Base-by-base conservation (phyloP, 2,329 filamentous ascomycete genomes). In the Chaetomium globosum region DNA sequence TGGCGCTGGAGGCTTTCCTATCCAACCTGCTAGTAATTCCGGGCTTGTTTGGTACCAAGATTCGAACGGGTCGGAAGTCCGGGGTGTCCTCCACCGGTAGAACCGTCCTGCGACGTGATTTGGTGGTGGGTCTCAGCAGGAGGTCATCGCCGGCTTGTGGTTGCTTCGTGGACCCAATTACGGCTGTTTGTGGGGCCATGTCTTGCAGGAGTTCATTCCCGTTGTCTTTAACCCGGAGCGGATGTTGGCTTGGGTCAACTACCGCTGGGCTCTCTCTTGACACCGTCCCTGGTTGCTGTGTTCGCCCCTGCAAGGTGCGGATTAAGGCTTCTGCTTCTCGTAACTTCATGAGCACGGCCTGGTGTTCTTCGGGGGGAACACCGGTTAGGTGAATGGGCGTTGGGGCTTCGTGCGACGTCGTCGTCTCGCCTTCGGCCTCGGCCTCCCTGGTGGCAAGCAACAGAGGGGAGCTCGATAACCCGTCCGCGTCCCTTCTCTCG, bases 321-420 rank as follows among this genome's bases (percentile, higher is more conserved):
- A 55, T 36, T 21, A 55, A 36, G 3, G 53, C 53, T 31, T 55
- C 53, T 21, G 30, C n/a, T 55, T 55, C 31, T 39, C 53, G 53
- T n/a, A 55, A 33, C 31, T 55, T 21, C 53, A 13, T 39, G n/a
- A 55, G 30, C 19, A 55, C 53, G 19, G 53, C 53, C 10, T 55
- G 31, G n/a, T 55, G 53, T 33, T 55, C 53, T 23, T 55, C 30
- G 19, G 31, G 6, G 7, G 53, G 21, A 13, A 55, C 31, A 10
- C 30, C n/a, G 19, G 4, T 8, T 2, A 16, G 52, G 1, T 31
- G 21, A 4, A 33, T 23, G 4, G 31, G 31, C 30, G 31, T 12
- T 2, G 19, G 4, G 10, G 16, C 10, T 33, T 19, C n/a, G 6
- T 19, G 19, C 16, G 21, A n/a, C 30, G 12, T 12, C 10, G 2